Evolutionary conservation across 2,329 filamentous ascomycete species (phyloP).

Genomic region (Acrodontium crateriforme): DNA sequence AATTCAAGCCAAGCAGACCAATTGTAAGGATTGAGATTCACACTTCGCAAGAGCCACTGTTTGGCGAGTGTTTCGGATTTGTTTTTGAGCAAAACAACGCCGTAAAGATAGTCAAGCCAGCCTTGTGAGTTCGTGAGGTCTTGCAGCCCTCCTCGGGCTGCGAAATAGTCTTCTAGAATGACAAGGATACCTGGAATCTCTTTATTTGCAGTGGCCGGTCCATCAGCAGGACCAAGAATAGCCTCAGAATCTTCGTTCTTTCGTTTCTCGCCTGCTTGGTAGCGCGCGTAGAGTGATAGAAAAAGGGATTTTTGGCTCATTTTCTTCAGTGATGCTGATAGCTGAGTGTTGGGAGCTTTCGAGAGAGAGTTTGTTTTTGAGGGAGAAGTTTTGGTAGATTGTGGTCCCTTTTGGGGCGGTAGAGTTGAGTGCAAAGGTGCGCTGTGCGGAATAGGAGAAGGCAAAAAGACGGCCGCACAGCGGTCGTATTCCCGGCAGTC

Average conservation of each 20-base stretch:
- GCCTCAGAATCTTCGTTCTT: conserved; percentile 96
- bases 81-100: conserved; percentile 75
- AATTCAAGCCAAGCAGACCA: conserved; percentile 97
- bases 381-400: conserved; percentile 36
- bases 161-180: conserved; percentile 70
- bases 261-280: conserved; percentile 85
- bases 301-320: conserved; percentile 89
- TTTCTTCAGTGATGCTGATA: conserved; percentile 14
- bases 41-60: conserved; percentile 74
- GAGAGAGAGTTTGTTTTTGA: neutral
- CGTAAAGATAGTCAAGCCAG: conserved; percentile 92
- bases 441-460: conserved; percentile 48
- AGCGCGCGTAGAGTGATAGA: conserved; percentile 80
- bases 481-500: conserved; percentile 92
- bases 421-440: too few species aligned
- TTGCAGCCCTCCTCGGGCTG: conserved; percentile 36
- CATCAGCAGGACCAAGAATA: conserved; percentile 86
- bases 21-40: conserved; percentile 84
- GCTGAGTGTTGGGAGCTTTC: conserved; percentile 21
- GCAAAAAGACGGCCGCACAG: conserved; percentile 65
- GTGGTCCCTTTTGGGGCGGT: conserved; percentile 18
- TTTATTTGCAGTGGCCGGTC: conserved; percentile 71
- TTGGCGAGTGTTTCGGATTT: conserved; percentile 80
- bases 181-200: conserved; percentile 64
- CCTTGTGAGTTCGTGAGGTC: conserved; percentile 43